Evolutionary conservation across 1,139 yeast species (phyloP).

Genomic region (Saccharomycopsis hybrid): DNA sequence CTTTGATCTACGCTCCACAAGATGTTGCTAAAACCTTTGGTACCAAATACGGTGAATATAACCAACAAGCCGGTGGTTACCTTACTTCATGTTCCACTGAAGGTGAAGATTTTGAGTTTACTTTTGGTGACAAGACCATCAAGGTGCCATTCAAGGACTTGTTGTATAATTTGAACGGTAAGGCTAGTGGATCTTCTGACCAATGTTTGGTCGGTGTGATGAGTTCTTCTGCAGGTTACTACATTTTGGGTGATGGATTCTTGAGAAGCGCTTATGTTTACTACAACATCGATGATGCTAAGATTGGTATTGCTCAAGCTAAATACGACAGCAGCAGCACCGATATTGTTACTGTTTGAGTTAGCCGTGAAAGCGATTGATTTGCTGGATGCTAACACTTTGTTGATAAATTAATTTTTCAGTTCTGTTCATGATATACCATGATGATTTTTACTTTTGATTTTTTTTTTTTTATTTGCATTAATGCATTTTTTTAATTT

Average conservation of each 20-base stretch:
- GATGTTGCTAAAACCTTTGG: constrained; percentile 35
- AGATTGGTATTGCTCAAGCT: constrained; percentile 66
- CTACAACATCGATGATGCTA: constrained; percentile 60
- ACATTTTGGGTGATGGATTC: constrained; percentile 66
- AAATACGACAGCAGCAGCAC: too few relatives aligned
- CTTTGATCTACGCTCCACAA: constrained; percentile 48
- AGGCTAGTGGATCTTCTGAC: constrained; percentile 14
- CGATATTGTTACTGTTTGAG: too few relatives aligned
- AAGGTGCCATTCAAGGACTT: constrained; percentile 41
- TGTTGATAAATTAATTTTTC: too few relatives aligned
- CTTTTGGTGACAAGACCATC: constrained; percentile 38
- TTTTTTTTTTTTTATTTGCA: too few relatives aligned
- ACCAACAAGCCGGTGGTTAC: constrained; percentile 31
- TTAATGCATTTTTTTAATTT: too few relatives aligned
- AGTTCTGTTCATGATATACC: too few relatives aligned
- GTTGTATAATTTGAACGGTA: constrained; percentile 20
- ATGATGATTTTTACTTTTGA: too few relatives aligned
- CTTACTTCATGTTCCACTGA: constrained; percentile 29
- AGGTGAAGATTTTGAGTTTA: constrained; percentile 32
- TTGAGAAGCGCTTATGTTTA: constrained; percentile 71
- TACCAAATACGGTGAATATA: constrained; percentile 31
- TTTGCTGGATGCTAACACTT: too few relatives aligned
- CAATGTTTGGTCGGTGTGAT: constrained; percentile 32
- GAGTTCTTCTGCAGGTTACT: constrained; percentile 26
- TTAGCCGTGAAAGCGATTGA: too few relatives aligned